A percentile compares a stretch with the other conserved stretches of the same genome.
These are phyloP conservation scores for Rhodosporidiobolus sp. DNA, from an alignment of 768 basidiomycete genomes.

Conservation along the genomic window DNA sequence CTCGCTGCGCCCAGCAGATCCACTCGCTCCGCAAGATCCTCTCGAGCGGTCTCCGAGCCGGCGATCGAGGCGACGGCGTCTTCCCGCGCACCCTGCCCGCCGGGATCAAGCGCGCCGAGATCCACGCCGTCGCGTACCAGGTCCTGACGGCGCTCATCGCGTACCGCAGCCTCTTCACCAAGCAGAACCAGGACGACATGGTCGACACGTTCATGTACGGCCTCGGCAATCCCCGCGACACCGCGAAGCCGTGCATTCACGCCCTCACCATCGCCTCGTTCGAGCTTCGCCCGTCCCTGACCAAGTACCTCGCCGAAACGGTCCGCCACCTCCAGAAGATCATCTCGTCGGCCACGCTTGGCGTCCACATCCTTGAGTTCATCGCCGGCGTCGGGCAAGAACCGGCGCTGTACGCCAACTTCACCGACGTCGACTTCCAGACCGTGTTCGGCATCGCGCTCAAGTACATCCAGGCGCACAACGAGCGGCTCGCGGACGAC, in stretches of 20 bases:
- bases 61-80: slow-evolving; percentile 55
- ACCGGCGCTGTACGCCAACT: slow-evolving; percentile 75
- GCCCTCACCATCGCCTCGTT: slow-evolving; percentile 82
- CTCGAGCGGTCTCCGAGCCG: slow-evolving; percentile 63
- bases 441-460: slow-evolving; percentile 91
- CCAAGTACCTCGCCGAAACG: slow-evolving; percentile 71
- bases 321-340: slow-evolving; percentile 85
- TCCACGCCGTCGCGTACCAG: slow-evolving; percentile 82
- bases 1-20: slow-evolving; percentile 65
- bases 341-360: slow-evolving; percentile 88
- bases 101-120: slow-evolving; percentile 65
- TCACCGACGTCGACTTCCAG: slow-evolving; percentile 84
- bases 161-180: slow-evolving; percentile 74
- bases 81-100: slow-evolving; percentile 44
- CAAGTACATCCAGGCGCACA: slow-evolving; percentile 86
- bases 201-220: slow-evolving; percentile 52
- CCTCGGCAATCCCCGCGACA: slow-evolving; percentile 48
- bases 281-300: slow-evolving; percentile 77
- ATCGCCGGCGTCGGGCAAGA: slow-evolving; percentile 80
- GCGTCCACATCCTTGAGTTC: slow-evolving; percentile 93
- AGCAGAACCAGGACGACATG: slow-evolving; percentile 49
- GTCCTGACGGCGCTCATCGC: slow-evolving; percentile 81
- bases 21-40: slow-evolving; percentile 63
- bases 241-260: slow-evolving; percentile 82
- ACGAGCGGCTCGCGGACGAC: slow-evolving; percentile 42